These are phyloP conservation scores for Thymus mandschuricus DNA, from an alignment of 257 asterid species.

Conservation along the genomic window DNA sequence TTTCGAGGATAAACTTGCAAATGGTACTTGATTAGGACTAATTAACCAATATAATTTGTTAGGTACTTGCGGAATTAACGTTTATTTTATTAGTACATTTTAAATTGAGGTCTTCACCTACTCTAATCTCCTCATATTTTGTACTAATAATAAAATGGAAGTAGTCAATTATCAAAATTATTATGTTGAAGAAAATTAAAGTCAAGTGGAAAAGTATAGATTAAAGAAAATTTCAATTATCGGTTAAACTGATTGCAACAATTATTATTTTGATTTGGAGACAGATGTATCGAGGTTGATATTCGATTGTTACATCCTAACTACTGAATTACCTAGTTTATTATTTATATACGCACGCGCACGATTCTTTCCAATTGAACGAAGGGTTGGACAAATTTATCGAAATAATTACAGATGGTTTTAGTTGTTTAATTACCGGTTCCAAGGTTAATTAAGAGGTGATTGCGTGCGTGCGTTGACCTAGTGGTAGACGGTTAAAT, in stretches of 20 bases:
- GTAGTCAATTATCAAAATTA: not conserved
- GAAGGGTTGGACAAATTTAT: not conserved
- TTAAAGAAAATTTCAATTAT: constrained; percentile 6
- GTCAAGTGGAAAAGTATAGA: not conserved
- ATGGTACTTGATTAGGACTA: not conserved
- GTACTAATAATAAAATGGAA: not conserved
- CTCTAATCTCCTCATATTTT: not conserved
- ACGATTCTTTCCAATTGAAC: not conserved
- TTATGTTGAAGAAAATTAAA: not conserved
- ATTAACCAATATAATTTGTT: not conserved
- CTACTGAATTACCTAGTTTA: constrained; percentile 1
- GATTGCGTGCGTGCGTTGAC: too few species aligned
- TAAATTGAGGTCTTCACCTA: constrained; percentile 16
- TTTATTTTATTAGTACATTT: too few species aligned
- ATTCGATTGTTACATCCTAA: constrained; percentile 12
- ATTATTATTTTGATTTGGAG: constrained; percentile 10
- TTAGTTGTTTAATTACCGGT: too few species aligned
- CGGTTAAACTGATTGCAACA: constrained; percentile 17
- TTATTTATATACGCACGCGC: not conserved
- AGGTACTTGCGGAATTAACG: constrained; percentile 13
- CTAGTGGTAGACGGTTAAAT: too few species aligned
- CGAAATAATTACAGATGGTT: not conserved
- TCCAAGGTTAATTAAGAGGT: too few species aligned
- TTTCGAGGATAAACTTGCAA: not conserved
- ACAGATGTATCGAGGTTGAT: constrained; percentile 12